Conservation (phyloP, 2,329 filamentous ascomycete species). For the Elsinoe necatrix region DNA sequence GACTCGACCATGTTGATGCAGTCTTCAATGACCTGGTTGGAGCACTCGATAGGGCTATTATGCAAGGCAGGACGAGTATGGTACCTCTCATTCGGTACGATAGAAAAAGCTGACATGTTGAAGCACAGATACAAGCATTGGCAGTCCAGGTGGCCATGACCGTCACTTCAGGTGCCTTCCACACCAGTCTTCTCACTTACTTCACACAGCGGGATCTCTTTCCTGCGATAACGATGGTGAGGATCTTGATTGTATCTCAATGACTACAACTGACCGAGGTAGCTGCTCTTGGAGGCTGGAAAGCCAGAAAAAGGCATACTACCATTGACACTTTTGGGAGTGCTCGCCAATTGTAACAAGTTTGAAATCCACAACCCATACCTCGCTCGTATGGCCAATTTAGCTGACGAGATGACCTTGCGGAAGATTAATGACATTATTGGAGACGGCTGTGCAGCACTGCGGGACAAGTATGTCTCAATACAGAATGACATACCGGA, state of each 20-base stretch:
- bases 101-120: conserved; percentile 21
- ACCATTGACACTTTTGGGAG: conserved; percentile 73
- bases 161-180: conserved; percentile 86
- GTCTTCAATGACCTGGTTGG: conserved; percentile 84
- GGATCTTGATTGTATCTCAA: neutral
- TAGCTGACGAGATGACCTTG: conserved; percentile 85
- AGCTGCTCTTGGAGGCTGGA: conserved; percentile 77
- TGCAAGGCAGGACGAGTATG: conserved; percentile 63
- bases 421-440: conserved; percentile 70
- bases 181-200: conserved; percentile 88
- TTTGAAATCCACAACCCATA: conserved; percentile 98
- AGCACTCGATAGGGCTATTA: conserved; percentile 72
- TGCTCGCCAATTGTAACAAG: conserved; percentile 97
- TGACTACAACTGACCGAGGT: conserved; percentile 9
- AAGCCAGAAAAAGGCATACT: conserved; percentile 52
- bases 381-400: conserved; percentile 81
- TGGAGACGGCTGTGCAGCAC: conserved; percentile 58
- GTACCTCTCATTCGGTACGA: neutral
- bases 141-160: conserved; percentile 75
- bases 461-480: conserved; percentile 70
- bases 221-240: conserved; percentile 85
- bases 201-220: conserved; percentile 93
- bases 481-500: conserved; percentile 86
- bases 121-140: conserved; percentile 67
- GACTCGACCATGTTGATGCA: conserved; percentile 77